Conservation (phyloP, 1,284 basidiomycete genomes). For the Pseudozyma thailandica region DNA sequence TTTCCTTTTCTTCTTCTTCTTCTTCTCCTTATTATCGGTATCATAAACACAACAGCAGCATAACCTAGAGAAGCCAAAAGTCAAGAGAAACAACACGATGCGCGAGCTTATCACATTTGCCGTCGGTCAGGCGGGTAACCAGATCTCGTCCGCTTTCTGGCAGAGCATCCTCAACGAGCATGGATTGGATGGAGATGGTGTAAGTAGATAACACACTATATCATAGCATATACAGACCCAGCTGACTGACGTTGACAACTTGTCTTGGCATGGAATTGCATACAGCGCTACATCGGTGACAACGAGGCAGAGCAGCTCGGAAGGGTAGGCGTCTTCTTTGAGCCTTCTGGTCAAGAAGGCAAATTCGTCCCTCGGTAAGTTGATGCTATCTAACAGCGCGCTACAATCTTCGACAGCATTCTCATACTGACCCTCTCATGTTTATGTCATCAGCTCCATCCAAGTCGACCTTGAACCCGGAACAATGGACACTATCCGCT, state of each 20-base stretch:
- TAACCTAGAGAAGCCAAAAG: background rate
- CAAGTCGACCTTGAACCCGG: conserved; percentile 89
- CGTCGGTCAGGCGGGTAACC: conserved; percentile 75
- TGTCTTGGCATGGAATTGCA: no score
- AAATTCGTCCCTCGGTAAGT: conserved; percentile 65
- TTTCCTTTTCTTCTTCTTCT: background rate
- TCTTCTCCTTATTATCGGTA: background rate
- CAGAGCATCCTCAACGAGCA: conserved; percentile 66
- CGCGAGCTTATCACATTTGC: conserved; percentile 56
- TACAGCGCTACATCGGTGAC: conserved; percentile 57
- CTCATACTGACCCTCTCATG: background rate
- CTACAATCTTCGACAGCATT: background rate
- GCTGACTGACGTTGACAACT: background rate
- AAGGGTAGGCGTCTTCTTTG: conserved; percentile 67
- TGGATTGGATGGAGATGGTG: conserved; percentile 64
- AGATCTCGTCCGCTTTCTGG: conserved; percentile 70
- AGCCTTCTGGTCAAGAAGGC: conserved; percentile 59
- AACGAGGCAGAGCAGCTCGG: conserved; percentile 58
- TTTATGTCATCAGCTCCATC: conserved; percentile 81
- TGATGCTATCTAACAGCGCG: background rate
- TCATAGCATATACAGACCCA: background rate
- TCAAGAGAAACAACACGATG: conserved; percentile 18
- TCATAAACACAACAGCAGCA: background rate
- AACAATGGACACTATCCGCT: conserved; percentile 79
- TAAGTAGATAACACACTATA: conserved; percentile 20